These are phyloP conservation scores for Ulvella scutata DNA, from an alignment of 139 green algal genomes.

Conservation along the genomic window DNA sequence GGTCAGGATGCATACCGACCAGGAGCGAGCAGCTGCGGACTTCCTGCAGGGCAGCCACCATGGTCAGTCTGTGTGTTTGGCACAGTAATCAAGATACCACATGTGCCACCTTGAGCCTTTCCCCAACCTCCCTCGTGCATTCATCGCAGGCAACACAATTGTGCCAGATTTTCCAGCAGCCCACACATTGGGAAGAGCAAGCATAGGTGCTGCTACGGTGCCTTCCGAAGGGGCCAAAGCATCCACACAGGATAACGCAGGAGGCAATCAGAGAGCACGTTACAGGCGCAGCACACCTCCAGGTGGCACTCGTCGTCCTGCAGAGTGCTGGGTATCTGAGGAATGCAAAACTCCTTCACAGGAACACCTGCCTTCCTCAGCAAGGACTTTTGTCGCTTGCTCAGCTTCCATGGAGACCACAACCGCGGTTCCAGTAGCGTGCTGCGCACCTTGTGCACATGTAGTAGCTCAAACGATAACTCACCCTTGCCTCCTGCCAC, in stretches of 20 bases:
- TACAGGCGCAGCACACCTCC: background rate
- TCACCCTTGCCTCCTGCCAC: constrained; percentile 40
- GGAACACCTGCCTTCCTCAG: constrained; percentile 2
- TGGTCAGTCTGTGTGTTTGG: too few species aligned
- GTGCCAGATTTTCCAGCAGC: too few species aligned
- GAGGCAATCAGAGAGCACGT: background rate
- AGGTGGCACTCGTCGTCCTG: background rate
- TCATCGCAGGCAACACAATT: too few species aligned
- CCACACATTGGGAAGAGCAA: background rate
- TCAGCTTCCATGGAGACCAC: constrained; percentile 21
- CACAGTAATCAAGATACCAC: background rate
- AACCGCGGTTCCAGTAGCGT: constrained; percentile 50
- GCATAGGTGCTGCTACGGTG: background rate
- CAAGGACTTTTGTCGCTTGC: constrained; percentile 11
- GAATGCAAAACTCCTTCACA: background rate
- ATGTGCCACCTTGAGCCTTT: background rate
- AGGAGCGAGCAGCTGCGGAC: background rate
- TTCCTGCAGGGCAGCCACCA: background rate
- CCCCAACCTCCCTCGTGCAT: background rate
- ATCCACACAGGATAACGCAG: background rate
- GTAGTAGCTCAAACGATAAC: constrained; percentile 39
- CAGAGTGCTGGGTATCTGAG: background rate
- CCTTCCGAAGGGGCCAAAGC: background rate
- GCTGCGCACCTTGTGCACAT: constrained; percentile 15
- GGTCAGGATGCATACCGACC: constrained; percentile 17